Percentiles rank a stretch among this genome's conserved stretches.
phyloP scores from a whole-genome alignment of 164 flowering plant species.

The Akebia trifoliata region DNA sequence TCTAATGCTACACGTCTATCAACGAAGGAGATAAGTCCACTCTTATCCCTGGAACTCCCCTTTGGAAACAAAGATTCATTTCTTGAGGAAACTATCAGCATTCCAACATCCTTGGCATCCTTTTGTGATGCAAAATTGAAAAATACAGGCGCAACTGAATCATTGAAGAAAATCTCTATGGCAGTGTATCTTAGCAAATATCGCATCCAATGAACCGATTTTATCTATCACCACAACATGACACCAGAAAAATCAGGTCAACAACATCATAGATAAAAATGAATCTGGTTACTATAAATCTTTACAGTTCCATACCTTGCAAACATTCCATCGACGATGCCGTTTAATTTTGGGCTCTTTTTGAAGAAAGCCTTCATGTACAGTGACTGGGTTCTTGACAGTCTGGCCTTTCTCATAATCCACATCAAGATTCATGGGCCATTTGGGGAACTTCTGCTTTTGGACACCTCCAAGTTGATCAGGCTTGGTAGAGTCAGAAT shows the following conservation, averaged over 20 bases:
- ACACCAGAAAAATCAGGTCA: slow-evolving; percentile 7
- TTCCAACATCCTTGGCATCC: slow-evolving; percentile 87
- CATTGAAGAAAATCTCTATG: slow-evolving; percentile 78
- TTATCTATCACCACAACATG: slow-evolving; percentile 45
- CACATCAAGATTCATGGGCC: slow-evolving; percentile 29
- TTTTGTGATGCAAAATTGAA: slow-evolving; percentile 76
- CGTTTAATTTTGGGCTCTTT: slow-evolving; percentile 59
- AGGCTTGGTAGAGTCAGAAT: slow-evolving; percentile 34
- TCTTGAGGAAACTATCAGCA: slow-evolving; percentile 70
- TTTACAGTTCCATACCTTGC: slow-evolving; percentile 45
- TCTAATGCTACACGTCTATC: slow-evolving; percentile 87
- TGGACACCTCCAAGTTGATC: slow-evolving; percentile 36
- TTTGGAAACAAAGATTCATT: slow-evolving; percentile 72
- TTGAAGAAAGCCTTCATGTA: slow-evolving; percentile 22
- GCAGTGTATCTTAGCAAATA: slow-evolving; percentile 91
- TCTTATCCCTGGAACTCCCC: slow-evolving; percentile 65
- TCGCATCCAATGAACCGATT: slow-evolving; percentile 95
- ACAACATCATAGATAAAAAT: neutral
- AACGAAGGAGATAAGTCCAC: slow-evolving; percentile 68
- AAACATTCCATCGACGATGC: slow-evolving; percentile 77
- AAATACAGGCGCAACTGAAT: slow-evolving; percentile 82
- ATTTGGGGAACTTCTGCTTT: slow-evolving; percentile 43
- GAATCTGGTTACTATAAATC: neutral
- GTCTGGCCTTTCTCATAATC: slow-evolving; percentile 43
- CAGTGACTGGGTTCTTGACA: slow-evolving; percentile 25